phyloP scores from a whole-genome alignment of 495 filamentous ascomycete species.

The Aspergillus baeticus region DNA sequence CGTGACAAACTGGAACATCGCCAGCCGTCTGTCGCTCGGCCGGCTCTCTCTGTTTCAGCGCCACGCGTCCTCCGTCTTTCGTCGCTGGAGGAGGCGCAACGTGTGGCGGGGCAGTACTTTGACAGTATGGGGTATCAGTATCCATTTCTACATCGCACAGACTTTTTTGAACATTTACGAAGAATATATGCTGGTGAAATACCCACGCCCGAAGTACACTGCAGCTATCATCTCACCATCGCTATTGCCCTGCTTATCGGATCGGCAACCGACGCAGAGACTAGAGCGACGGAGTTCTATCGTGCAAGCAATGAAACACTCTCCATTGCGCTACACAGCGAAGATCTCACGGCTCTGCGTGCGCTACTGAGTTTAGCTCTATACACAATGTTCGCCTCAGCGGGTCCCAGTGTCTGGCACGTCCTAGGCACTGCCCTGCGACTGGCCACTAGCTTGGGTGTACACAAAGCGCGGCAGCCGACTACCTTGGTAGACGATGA shows the following conservation, averaged over 20 bases:
- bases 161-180: slow-evolving; percentile 37
- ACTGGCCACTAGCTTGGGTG: slow-evolving; percentile 47
- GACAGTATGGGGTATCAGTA: slow-evolving; percentile 48
- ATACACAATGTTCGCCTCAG: slow-evolving; percentile 51
- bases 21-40: slow-evolving; percentile 38
- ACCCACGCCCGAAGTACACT: slow-evolving; percentile 37
- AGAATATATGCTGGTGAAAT: slow-evolving; percentile 39
- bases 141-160: slow-evolving; percentile 39
- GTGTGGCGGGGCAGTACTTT: slow-evolving; percentile 38
- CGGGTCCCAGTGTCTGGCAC: slow-evolving; percentile 54
- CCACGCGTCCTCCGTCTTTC: slow-evolving; percentile 38
- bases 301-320: slow-evolving; percentile 41
- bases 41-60: slow-evolving; percentile 29
- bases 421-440: slow-evolving; percentile 48
- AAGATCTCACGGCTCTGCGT: slow-evolving; percentile 43
- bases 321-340: slow-evolving; percentile 39
- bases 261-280: slow-evolving; percentile 31
- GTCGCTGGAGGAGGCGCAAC: slow-evolving; percentile 42
- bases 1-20: slow-evolving; percentile 46
- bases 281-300: slow-evolving; percentile 40
- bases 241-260: slow-evolving; percentile 41
- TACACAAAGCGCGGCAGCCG: slow-evolving; percentile 45
- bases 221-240: slow-evolving; percentile 43
- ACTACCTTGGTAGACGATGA: slow-evolving; percentile 40
- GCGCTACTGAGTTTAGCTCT: slow-evolving; percentile 48